A percentile compares a stretch with the other conserved stretches of the same genome.
phyloP scores from a whole-genome alignment of 1,139 yeast species.

The Yamadazyma atmosphaerica region DNA sequence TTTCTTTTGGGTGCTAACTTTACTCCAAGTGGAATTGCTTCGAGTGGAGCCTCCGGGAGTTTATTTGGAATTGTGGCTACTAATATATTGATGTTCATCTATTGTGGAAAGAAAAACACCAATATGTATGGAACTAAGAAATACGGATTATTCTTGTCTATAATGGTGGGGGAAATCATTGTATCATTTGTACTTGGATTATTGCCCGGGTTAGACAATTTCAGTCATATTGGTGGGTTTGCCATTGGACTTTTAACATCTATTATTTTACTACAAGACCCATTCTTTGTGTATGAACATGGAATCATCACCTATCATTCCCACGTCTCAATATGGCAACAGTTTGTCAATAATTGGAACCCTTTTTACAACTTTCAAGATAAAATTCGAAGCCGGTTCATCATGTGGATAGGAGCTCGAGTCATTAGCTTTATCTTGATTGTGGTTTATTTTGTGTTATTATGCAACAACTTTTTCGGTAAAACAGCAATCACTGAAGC shows the following conservation, averaged over 20 bases:
- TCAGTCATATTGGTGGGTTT: constrained; percentile 78
- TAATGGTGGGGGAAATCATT: constrained; percentile 57
- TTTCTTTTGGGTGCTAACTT: constrained; percentile 71
- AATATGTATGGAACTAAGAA: constrained; percentile 45
- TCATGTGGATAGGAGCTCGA: constrained; percentile 54
- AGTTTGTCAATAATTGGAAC: constrained; percentile 45
- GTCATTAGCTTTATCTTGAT: constrained; percentile 46
- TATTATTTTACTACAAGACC: constrained; percentile 57
- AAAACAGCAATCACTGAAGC: constrained; percentile 33
- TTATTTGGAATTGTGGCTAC: constrained; percentile 70
- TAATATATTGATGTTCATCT: constrained; percentile 57
- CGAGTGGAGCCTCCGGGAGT: constrained; percentile 78
- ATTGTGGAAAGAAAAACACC: constrained; percentile 52
- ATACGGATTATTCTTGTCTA: constrained; percentile 43
- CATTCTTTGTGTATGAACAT: constrained; percentile 47
- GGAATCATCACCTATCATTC: constrained; percentile 43
- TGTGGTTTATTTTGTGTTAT: constrained; percentile 50
- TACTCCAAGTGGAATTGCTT: constrained; percentile 67
- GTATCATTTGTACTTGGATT: constrained; percentile 66
- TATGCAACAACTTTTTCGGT: constrained; percentile 52
- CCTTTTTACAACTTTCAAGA: constrained; percentile 37
- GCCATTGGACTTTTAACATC: constrained; percentile 60
- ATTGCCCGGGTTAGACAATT: constrained; percentile 74
- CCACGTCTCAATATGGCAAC: constrained; percentile 39
- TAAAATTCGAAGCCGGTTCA: constrained; percentile 35